phyloP scores from a whole-genome alignment of 2,329 filamentous ascomycete species.

The Nigrograna mackinnonii region DNA sequence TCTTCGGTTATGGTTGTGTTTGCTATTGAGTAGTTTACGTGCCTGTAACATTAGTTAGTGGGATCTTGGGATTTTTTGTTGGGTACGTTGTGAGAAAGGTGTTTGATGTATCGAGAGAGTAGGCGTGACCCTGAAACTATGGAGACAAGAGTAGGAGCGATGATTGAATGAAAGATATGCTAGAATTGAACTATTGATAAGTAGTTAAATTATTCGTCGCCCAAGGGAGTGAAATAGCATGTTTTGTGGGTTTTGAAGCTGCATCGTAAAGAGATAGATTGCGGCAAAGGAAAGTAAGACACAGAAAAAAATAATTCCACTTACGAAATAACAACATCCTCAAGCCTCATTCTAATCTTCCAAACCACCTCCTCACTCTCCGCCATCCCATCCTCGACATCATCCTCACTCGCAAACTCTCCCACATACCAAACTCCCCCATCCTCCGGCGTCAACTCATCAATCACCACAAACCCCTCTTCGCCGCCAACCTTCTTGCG shows the following conservation, averaged over 20 bases:
- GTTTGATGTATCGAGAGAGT: no score
- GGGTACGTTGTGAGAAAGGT: no score
- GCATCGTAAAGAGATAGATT: constrained; percentile 1
- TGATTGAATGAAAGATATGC: no score
- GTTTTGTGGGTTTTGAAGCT: no score
- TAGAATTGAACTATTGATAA: no score
- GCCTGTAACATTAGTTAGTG: not conserved
- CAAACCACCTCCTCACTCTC: constrained; percentile 10
- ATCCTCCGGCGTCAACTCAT: constrained; percentile 7
- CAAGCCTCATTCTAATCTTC: constrained; percentile 13
- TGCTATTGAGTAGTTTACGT: constrained; percentile 3
- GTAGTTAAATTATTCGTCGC: no score
- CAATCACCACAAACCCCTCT: constrained; percentile 7
- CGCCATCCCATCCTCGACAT: constrained; percentile 9
- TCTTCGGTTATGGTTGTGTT: constrained; percentile 9
- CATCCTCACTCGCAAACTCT: constrained; percentile 5
- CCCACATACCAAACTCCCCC: constrained; percentile 12
- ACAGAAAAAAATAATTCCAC: no score
- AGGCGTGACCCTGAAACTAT: no score
- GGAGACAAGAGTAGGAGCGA: not conserved
- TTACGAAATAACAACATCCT: constrained; percentile 8
- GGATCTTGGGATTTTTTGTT: no score
- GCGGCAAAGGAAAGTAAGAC: no score
- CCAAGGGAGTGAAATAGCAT: no score
- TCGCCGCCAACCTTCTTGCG: constrained; percentile 3